Conservation (phyloP, 495 filamentous ascomycete species). For the Trichoderma gamsii region DNA sequence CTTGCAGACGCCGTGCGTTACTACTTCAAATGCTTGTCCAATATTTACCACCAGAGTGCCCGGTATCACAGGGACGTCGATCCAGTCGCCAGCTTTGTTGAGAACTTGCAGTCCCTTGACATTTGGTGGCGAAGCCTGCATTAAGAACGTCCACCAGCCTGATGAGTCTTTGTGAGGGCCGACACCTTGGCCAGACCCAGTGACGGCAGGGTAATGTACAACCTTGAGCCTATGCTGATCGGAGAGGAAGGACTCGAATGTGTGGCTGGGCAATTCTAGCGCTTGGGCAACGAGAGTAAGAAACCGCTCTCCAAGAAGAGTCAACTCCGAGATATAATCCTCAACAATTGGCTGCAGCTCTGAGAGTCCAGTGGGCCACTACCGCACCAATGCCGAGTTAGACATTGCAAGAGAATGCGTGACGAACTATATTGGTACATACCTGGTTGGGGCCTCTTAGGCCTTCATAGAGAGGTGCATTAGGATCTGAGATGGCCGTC, state of each 20-base stretch:
- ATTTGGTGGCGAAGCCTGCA: conserved; percentile 40
- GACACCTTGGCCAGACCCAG: conserved; percentile 35
- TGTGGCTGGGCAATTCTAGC: conserved; percentile 30
- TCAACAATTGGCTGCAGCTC: conserved; percentile 24
- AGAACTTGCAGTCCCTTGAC: conserved; percentile 46
- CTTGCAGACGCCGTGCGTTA: conserved; percentile 46
- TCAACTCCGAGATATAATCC: conserved; percentile 44
- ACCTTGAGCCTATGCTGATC: conserved; percentile 52
- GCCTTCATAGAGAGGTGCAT: conserved; percentile 38
- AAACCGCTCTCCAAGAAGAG: conserved; percentile 41
- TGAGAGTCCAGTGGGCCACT: conserved; percentile 19
- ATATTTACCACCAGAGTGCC: conserved; percentile 53
- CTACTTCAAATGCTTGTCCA: conserved; percentile 52
- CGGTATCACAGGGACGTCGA: conserved; percentile 42
- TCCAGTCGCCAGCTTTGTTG: conserved; percentile 42
- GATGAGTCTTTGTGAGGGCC: conserved; percentile 53
- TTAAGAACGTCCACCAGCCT: conserved; percentile 51
- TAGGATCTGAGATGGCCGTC: conserved; percentile 28
- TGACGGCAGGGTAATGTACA: conserved; percentile 41
- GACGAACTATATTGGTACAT: neutral
- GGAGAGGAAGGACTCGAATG: conserved; percentile 45
- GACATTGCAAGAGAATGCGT: neutral
- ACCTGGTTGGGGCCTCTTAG: conserved; percentile 50
- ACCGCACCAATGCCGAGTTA: conserved; percentile 15
- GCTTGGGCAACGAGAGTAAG: conserved; percentile 47